Conservation (phyloP, 2,329 filamentous ascomycete species). For the Penicillium sp. region DNA sequence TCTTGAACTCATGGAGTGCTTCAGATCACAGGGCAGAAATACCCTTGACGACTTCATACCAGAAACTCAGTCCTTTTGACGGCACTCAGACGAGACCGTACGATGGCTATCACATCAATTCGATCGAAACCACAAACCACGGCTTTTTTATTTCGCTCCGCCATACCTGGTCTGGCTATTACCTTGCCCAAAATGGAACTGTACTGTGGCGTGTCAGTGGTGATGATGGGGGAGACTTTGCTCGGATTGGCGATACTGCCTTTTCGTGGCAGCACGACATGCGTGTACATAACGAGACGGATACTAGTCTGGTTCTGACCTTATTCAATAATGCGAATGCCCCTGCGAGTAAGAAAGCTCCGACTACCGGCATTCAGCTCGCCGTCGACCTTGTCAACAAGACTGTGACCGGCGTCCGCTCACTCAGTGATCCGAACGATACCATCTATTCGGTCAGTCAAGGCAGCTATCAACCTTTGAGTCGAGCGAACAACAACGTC, state of each 20-base stretch:
- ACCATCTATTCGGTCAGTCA: constrained; percentile 19
- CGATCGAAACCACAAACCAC: constrained; percentile 28
- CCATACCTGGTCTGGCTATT: constrained; percentile 31
- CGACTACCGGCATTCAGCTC: constrained; percentile 22
- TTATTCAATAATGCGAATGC: constrained; percentile 29
- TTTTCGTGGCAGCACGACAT: constrained; percentile 32
- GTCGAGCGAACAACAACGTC: constrained; percentile 10
- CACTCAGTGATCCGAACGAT: constrained; percentile 16
- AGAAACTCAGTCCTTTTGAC: constrained; percentile 1
- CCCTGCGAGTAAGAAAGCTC: constrained; percentile 5
- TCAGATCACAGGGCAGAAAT: constrained; percentile 30
- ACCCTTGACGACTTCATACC: constrained; percentile 23
- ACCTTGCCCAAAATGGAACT: constrained; percentile 26
- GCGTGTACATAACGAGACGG: constrained; percentile 30
- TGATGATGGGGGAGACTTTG: constrained; percentile 18
- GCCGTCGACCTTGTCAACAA: constrained; percentile 15
- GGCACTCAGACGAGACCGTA: constrained; percentile 23
- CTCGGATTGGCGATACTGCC: constrained; percentile 5
- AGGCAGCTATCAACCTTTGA: constrained; percentile 22
- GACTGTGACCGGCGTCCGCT: constrained; percentile 6
- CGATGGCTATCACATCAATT: constrained; percentile 37
- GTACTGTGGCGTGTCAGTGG: constrained; percentile 15
- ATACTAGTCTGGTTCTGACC: constrained; percentile 24
- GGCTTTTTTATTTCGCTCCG: constrained; percentile 35
- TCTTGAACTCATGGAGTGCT: constrained; percentile 32